Evolutionary conservation across 1,139 yeast genomes (phyloP), one percentile per base, ranked within the genome.

Genomic region (Suhomyces anneliseae): DNA sequence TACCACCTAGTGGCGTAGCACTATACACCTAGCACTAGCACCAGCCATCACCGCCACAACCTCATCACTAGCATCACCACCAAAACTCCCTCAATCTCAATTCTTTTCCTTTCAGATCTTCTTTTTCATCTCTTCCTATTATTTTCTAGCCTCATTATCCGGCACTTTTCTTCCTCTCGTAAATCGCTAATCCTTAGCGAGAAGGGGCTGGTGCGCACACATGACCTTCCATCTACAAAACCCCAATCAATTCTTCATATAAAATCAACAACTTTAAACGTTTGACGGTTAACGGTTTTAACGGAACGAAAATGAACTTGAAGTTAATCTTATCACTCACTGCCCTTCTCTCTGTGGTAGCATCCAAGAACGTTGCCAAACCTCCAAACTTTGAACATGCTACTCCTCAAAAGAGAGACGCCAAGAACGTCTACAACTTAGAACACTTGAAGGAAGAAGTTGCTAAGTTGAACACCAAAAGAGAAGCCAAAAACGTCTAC

Each of bases 401-500:
- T 9, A 11, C n/a, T 9, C 32, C 32, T 29, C 29, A 19, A 2
- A 49, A 47, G 39, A 38, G 52, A 33, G 53, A 49, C 3, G 42
- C 60, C 14, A 58, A 58, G 42, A 57, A 59, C 40, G 52, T 57
- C 1, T 42, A 57, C n/a, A 32, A 39, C 36, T 46, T 50, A 27
- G 36, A 39, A 12, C 27, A 31, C 7, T 40, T 46, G 26, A 38
- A 44, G 9, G 33, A 27, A 4, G 38, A 35, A 7, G 8, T 43
- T 3, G 27, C 14, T 8, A 12, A 27, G 11, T 24, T 26, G 29
- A 38, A 38, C 33, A 12, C 54, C 19, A 50, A 45, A 36, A 36
- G 52, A 35, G 52, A 50, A 6, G 38, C 60, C 14, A 19, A 3
- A 19, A 57, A 59, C 39, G 52, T 57, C 1, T 42, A 57, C n/a